These are phyloP conservation scores for Plasmodium malariae DNA, from an alignment of 169 alveolate species.

Conservation along the genomic window DNA sequence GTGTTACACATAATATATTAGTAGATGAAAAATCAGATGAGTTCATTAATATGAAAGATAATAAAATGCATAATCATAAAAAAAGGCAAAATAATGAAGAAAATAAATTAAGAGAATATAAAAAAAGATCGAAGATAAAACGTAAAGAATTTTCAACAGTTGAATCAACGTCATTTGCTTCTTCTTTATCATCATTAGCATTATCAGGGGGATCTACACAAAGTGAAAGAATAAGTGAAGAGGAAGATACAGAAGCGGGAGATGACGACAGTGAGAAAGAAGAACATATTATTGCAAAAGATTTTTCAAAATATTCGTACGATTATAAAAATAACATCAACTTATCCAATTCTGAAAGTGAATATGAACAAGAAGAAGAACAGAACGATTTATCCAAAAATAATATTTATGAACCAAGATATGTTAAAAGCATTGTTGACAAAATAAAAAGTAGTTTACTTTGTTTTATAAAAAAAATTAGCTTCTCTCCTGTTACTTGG, in stretches of 20 bases:
- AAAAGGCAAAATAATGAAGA: neutral
- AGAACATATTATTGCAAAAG: slow-evolving; percentile 53
- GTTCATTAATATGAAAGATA: neutral
- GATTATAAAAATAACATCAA: slow-evolving; percentile 77
- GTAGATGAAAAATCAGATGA: slow-evolving; percentile 8
- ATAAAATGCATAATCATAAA: neutral
- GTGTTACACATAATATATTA: slow-evolving; percentile 13
- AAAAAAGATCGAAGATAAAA: neutral
- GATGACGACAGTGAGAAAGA: slow-evolving; percentile 80
- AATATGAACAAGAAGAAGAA: slow-evolving; percentile 65
- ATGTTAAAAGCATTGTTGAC: slow-evolving; percentile 77
- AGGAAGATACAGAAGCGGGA: slow-evolving; percentile 14
- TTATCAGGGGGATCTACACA: slow-evolving; percentile 41
- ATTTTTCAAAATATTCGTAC: slow-evolving; percentile 50
- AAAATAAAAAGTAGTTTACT: slow-evolving; percentile 70
- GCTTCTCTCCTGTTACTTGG: slow-evolving; percentile 79
- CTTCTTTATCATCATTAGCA: slow-evolving; percentile 5
- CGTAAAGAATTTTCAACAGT: neutral
- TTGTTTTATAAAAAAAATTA: slow-evolving; percentile 60
- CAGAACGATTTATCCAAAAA: slow-evolving; percentile 51
- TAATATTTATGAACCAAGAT: slow-evolving; percentile 67
- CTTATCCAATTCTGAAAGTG: slow-evolving; percentile 34
- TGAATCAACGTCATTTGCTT: neutral
- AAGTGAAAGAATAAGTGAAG: slow-evolving; percentile 14
- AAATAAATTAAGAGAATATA: neutral